A percentile compares a stretch with the other conserved stretches of the same genome.
Evolutionary conservation across 2,329 filamentous ascomycete genomes (phyloP).

Genomic region (Claviceps pusilla): DNA sequence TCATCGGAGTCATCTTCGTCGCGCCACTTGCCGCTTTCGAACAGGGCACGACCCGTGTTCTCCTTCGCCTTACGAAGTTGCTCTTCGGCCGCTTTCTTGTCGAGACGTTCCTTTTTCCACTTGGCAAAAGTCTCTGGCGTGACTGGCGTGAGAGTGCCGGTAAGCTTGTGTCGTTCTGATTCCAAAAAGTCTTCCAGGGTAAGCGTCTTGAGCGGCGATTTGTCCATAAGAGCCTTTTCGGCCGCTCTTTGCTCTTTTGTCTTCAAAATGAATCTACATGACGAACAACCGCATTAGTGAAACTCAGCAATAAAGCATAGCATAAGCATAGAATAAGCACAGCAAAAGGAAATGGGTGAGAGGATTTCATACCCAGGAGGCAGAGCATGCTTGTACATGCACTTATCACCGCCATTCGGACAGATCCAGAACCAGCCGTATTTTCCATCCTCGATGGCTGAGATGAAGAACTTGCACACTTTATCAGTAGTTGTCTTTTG

Average conservation of each 20-base stretch:
- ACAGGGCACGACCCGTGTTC: constrained; percentile 84
- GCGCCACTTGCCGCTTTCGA: constrained; percentile 91
- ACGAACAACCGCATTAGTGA: constrained; percentile 9
- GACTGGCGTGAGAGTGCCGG: constrained; percentile 80
- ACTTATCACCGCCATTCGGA: constrained; percentile 91
- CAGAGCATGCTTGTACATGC: constrained; percentile 95
- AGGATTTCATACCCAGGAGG: constrained; percentile 64
- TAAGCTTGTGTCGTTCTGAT: constrained; percentile 88
- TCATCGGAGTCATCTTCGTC: constrained; percentile 48
- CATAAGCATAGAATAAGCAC: neutral
- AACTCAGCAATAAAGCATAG: constrained; percentile 1
- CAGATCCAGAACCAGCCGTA: constrained; percentile 99
- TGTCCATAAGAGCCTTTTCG: constrained; percentile 91
- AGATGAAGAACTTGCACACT: constrained; percentile 97
- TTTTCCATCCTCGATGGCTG: constrained; percentile 93
- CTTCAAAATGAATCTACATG: constrained; percentile 74
- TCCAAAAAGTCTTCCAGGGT: constrained; percentile 97
- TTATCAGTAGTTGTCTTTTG: constrained; percentile 92
- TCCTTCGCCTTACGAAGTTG: constrained; percentile 85
- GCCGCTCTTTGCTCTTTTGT: constrained; percentile 92
- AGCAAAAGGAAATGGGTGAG: neutral
- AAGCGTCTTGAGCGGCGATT: constrained; percentile 83
- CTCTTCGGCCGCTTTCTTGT: constrained; percentile 92
- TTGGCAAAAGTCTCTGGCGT: constrained; percentile 85
- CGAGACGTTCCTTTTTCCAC: constrained; percentile 88